These are phyloP conservation scores for Phylloboletellus chloephorus DNA, from an alignment of 1,284 basidiomycete species.

Conservation along the genomic window DNA sequence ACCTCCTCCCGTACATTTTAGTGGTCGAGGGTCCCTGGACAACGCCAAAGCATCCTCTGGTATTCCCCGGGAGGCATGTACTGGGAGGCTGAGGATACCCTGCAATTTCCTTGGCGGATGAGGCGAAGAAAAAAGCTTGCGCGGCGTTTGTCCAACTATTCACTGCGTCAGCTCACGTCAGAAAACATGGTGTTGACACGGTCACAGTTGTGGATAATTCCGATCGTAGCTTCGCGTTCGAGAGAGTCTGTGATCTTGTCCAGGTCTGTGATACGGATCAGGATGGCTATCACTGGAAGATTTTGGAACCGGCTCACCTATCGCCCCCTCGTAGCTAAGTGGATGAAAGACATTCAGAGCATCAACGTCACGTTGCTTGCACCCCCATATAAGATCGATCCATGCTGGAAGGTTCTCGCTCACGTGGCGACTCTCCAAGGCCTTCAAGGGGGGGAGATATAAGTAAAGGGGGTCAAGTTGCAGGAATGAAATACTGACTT, in stretches of 20 bases:
- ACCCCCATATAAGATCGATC: slow-evolving; percentile 93
- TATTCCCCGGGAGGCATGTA: slow-evolving; percentile 69
- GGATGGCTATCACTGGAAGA: not conserved
- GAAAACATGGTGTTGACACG: slow-evolving; percentile 14
- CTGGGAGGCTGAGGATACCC: slow-evolving; percentile 63
- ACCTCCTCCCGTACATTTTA: slow-evolving; percentile 45
- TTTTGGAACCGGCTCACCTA: slow-evolving; percentile 45
- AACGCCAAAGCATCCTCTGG: slow-evolving; percentile 72
- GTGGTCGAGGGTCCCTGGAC: slow-evolving; percentile 49
- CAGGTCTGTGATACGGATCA: slow-evolving; percentile 51
- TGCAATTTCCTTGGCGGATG: slow-evolving; percentile 76
- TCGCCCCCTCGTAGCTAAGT: slow-evolving; percentile 88
- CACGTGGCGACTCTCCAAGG: slow-evolving; percentile 86
- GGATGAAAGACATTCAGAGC: slow-evolving; percentile 91
- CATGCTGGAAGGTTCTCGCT: slow-evolving; percentile 82
- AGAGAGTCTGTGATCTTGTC: slow-evolving; percentile 81
- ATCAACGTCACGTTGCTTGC: slow-evolving; percentile 76
- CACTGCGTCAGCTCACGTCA: slow-evolving; percentile 11
- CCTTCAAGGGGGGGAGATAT: slow-evolving; percentile 42
- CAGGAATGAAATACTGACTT: slow-evolving; percentile 37
- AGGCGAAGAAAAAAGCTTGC: slow-evolving; percentile 79
- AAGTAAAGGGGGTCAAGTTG: not conserved
- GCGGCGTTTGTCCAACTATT: slow-evolving; percentile 84
- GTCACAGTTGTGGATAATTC: slow-evolving; percentile 92
- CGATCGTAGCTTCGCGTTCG: slow-evolving; percentile 87